Base-by-base conservation (phyloP, 2,329 filamentous ascomycete genomes). In the Chaetothyriales sp. region DNA sequence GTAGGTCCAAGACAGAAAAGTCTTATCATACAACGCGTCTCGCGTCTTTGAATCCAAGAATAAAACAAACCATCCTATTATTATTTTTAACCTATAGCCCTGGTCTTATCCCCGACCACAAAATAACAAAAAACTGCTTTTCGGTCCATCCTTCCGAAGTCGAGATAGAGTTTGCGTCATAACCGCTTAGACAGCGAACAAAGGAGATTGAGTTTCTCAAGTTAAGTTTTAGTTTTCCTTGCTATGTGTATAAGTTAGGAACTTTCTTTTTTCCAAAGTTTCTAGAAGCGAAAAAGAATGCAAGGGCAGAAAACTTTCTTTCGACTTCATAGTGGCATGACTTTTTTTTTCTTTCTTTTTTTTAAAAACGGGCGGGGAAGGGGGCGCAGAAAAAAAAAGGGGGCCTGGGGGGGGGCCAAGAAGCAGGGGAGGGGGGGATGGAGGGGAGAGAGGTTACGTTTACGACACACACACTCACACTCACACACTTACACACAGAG, bases 331-430 rank as follows among this genome's bases (percentile, higher is more conserved):
- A 81, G 63, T 0, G 73, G 72, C 5, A 69, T 65, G 48, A 73
- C 74, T 43, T 81, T 71, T 10, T 72, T 64, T 15, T 70, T 65
- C n/a, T n/a, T n/a, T n/a, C n/a, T n/a, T n/a, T n/a, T n/a, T n/a
- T n/a, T n/a, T n/a, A n/a, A n/a, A n/a, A n/a, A n/a, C n/a, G n/a
- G n/a, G n/a, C n/a, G 0, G 76, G 72, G 25, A 28, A 32, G 28
- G 9, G n/a, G n/a, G n/a, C n/a, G n/a, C n/a, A n/a, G n/a, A n/a
- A n/a, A n/a, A n/a, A n/a, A n/a, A n/a, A n/a, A n/a, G n/a, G 22
- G 22, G 22, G 22, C 3, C 3, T 25, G 22, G 22, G 22, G 22
- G 22, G 22, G 22, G 22, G 22, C 22, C 22, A 25, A 25, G 22
- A 25, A 25, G 22, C 22, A 25, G 22, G 22, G 22, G 22, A n/a